Base-by-base conservation (phyloP, 148 eudicot genomes). In the Camellia granthamiana region DNA sequence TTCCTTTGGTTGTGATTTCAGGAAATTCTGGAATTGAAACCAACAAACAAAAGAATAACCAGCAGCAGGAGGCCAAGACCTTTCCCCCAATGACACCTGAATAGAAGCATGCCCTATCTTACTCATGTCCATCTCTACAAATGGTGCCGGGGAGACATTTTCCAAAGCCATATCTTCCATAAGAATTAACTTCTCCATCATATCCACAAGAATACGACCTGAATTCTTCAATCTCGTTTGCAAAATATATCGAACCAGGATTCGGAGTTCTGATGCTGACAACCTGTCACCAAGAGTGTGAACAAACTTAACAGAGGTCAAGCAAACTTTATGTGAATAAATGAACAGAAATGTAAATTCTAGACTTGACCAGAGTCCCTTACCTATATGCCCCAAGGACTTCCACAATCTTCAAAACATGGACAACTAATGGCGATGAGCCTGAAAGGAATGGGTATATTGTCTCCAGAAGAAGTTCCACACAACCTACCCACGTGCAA, bases 61-160 rank as follows among this genome's bases (percentile, higher is more conserved):
- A 55, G 99, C 99, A 83, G 91, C 94, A 70, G 99, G 99, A 84
- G 99, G 99, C 99, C 99, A 97, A 69, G 99, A 92, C 82, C 99
- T 89, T 85, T 97, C 99, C 76, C 99, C 99, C 54, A 97, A 81
- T 60, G 99, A 90, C 55, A 94, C 99, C 83, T 94, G 99, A 76
- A 94, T 88, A 68, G 94, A 91, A 78, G 97, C 98, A 92, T 94
- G 94, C 46, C 99, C 99, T 51, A 87, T 79, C 90, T 92, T 97
- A 84, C 90, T 90, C 98, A 92, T 94, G 90, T 94, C 94, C 97
- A 97, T 94, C 85, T 92, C 95, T 19, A 94, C 89, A 87, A 92
- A 97, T 13, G 99, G 98, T 76, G 98, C 99, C 77, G 92, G 86
- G 69, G 99, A 87, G 74, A 92, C 89, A 80, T 89, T 85, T 73